Base-by-base conservation (phyloP, 805 yeast species). In the Ogataea methanolica region DNA sequence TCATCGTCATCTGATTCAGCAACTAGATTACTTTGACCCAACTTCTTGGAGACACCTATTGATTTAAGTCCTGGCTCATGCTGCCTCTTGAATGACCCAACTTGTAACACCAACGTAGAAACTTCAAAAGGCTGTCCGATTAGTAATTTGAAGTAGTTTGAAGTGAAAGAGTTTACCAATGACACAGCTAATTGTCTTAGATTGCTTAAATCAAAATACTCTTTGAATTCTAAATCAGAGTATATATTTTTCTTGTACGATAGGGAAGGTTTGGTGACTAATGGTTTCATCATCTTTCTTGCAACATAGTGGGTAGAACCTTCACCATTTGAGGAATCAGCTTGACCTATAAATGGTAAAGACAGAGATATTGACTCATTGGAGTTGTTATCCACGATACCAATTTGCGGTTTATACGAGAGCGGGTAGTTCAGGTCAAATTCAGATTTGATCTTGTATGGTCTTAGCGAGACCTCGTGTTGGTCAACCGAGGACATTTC, bases 111-210 rank as follows among this genome's bases (percentile, higher is more conserved):
- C 54, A 88, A 73, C 46, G 92, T 74, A 5, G 87, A 79, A 16
- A 88, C 85, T 56, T 92, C 97, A 65, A 91, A 83, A 2, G 99
- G 98, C 66, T 94, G 97, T 17, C 88, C 78, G 8, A 87, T 61
- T 33, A 89, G 64, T 40, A 83, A 80, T 50, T 81, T 82, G 46
- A 80, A 65, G 68, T 94, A 92, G 53, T 82, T 84, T 53, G 80
- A 79, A 43, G 82, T 58, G 51, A 88, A 80, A 40, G 85, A 80
- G 61, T 76, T 72, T 22, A 81, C 65, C 49, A 89, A 71, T 37
- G 82, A 79, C 45, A 74, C 71, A 5, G 82, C 53, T 33, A 84
- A 61, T 52, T 81, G 87, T 44, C 72, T 72, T 57, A 86, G 65
- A 59, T 82, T 80, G 53, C 70, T 70, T 52, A 73, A 56, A 56